phyloP scores from a whole-genome alignment of 768 basidiomycete genomes.

The Kondoa malvinella region DNA sequence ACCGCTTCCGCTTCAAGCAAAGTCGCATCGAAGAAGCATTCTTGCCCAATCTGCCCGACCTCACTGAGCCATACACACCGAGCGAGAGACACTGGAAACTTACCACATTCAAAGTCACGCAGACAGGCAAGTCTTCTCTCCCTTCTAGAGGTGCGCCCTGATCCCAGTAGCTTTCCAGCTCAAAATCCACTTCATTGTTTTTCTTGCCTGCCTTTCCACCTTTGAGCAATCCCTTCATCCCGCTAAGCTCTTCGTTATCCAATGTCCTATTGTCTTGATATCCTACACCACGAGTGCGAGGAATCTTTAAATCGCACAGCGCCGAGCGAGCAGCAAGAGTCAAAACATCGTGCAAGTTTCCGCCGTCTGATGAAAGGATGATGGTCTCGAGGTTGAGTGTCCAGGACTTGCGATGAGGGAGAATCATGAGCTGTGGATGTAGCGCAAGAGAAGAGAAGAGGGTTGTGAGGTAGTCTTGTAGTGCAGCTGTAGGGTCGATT shows the following conservation, averaged over 20 bases:
- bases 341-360: conserved; percentile 15
- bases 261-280: conserved; percentile 1
- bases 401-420: conserved; percentile 14
- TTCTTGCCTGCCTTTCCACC: conserved; percentile 5
- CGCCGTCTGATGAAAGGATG: conserved; percentile 12
- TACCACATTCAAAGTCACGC: conserved; percentile 15
- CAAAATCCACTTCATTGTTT: conserved; percentile 13
- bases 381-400: conserved; percentile 7
- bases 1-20: neutral
- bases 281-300: conserved; percentile 7
- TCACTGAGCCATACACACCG: neutral
- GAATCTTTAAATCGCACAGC: conserved; percentile 16
- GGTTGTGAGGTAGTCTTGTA: conserved; percentile 6
- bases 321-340: conserved; percentile 9
- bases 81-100: neutral
- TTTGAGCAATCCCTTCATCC: conserved; percentile 15
- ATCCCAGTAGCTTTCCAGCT: conserved; percentile 18
- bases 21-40: conserved; percentile 1
- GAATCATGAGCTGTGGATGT: conserved; percentile 14
- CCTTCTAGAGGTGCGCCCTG: conserved; percentile 9
- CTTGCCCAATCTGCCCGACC: neutral
- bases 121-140: conserved; percentile 10
- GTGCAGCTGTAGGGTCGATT: conserved; percentile 8
- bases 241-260: conserved; percentile 8
- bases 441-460: conserved; percentile 6